These are phyloP conservation scores for Cercospora brassicicola DNA, from an alignment of 2,329 filamentous ascomycete genomes.

Conservation along the genomic window DNA sequence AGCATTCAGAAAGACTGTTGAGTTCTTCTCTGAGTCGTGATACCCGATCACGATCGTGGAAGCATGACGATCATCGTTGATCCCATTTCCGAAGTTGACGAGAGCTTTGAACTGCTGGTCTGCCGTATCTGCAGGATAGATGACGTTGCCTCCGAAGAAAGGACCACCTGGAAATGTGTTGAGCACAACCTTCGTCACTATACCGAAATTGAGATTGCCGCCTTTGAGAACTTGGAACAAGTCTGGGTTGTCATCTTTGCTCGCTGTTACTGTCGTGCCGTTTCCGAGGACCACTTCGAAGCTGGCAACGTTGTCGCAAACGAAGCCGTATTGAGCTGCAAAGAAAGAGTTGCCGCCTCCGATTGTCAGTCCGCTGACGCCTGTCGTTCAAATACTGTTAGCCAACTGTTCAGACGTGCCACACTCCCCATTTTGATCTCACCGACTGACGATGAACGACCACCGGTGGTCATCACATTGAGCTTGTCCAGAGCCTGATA, in stretches of 20 bases:
- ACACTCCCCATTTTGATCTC: neutral
- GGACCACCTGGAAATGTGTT: slow-evolving; percentile 22
- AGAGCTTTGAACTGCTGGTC: slow-evolving; percentile 19
- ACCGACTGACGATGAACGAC: slow-evolving; percentile 28
- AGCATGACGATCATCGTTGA: slow-evolving; percentile 20
- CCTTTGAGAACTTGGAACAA: slow-evolving; percentile 30
- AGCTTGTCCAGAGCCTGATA: slow-evolving; percentile 19
- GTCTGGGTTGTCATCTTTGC: slow-evolving; percentile 23
- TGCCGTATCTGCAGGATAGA: slow-evolving; percentile 17
- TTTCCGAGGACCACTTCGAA: slow-evolving; percentile 33
- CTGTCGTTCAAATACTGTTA: neutral
- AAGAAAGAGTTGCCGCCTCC: slow-evolving; percentile 36
- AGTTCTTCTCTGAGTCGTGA: slow-evolving; percentile 14
- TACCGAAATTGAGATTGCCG: slow-evolving; percentile 30
- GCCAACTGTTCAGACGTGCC: neutral
- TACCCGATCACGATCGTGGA: slow-evolving; percentile 19
- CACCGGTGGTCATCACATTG: slow-evolving; percentile 25
- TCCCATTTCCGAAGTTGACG: slow-evolving; percentile 20
- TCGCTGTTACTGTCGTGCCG: slow-evolving; percentile 28
- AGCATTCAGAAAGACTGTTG: slow-evolving; percentile 21
- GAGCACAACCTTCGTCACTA: slow-evolving; percentile 31
- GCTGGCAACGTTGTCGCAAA: slow-evolving; percentile 33
- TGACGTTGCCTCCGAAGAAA: slow-evolving; percentile 17
- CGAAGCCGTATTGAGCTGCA: slow-evolving; percentile 29
- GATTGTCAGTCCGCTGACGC: slow-evolving; percentile 33